These are phyloP conservation scores for Ramichloridium luteum DNA, from an alignment of 2,329 filamentous ascomycete species.

Conservation along the genomic window DNA sequence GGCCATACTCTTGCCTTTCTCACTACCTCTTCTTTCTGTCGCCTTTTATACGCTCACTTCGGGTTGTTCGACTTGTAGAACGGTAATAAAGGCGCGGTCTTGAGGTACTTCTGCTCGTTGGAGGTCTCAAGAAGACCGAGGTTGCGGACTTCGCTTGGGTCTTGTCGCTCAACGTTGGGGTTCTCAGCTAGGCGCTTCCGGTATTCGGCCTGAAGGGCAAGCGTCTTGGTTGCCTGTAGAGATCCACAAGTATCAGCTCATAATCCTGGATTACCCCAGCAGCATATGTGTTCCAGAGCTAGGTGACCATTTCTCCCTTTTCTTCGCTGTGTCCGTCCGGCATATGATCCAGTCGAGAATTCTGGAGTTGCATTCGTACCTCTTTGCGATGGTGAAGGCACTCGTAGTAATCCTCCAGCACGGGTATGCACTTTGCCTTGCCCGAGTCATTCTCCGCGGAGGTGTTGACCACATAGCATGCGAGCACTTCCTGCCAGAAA, in stretches of 20 bases:
- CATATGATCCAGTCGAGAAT: neutral
- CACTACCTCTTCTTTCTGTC: neutral
- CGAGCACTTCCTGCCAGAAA: constrained; percentile 98
- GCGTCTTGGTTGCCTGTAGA: constrained; percentile 60
- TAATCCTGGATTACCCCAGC: no score
- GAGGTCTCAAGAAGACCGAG: constrained; percentile 66
- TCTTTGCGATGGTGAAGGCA: constrained; percentile 98
- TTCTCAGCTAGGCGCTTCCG: constrained; percentile 65
- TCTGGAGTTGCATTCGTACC: constrained; percentile 48
- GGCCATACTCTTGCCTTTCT: no score
- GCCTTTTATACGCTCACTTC: constrained; percentile 7
- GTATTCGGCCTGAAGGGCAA: constrained; percentile 71
- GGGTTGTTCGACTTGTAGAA: constrained; percentile 17
- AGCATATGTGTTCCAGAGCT: no score
- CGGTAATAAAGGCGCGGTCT: constrained; percentile 32
- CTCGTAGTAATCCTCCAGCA: constrained; percentile 95
- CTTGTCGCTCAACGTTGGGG: constrained; percentile 68
- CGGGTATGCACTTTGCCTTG: constrained; percentile 75
- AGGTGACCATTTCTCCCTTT: no score
- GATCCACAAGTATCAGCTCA: no score
- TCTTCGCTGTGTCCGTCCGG: no score
- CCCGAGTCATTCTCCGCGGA: constrained; percentile 63
- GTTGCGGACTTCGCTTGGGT: constrained; percentile 74
- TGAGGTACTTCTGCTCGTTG: constrained; percentile 56
- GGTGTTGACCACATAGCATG: constrained; percentile 95